Conservation (phyloP, 176 grass and related monocot species). For the Rhipidocladum racemiflorum region DNA sequence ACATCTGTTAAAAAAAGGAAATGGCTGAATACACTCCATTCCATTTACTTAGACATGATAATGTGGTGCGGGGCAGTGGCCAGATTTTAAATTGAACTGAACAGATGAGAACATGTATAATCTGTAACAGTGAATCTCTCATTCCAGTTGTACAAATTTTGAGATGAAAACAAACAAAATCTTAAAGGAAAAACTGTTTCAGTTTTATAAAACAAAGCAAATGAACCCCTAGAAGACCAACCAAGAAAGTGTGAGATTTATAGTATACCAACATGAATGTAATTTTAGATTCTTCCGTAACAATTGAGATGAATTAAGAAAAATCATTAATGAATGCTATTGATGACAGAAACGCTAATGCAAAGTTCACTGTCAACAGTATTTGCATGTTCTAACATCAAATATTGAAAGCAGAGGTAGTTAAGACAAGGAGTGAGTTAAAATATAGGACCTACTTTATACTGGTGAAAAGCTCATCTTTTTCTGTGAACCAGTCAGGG, state of each 20-base stretch:
- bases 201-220: not conserved
- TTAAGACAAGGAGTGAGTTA: conserved; percentile 3
- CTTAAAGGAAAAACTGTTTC: not conserved
- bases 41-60: not conserved
- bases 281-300: not conserved
- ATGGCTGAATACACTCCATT: not conserved
- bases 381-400: not conserved
- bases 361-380: not conserved
- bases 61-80: not conserved
- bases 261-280: not conserved
- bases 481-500: conserved; percentile 98
- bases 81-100: not conserved
- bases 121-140: not conserved
- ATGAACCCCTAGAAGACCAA: not conserved
- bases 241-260: not conserved
- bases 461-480: conserved; percentile 94
- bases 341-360: not conserved
- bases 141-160: not conserved
- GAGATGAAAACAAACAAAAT: not conserved
- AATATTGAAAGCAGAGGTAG: not conserved
- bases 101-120: not conserved
- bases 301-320: not conserved
- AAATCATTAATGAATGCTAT: not conserved
- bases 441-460: conserved; percentile 61
- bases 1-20: not conserved